Conservation (phyloP, 148 eudicot genomes). For the Nepenthes mirabilis region DNA sequence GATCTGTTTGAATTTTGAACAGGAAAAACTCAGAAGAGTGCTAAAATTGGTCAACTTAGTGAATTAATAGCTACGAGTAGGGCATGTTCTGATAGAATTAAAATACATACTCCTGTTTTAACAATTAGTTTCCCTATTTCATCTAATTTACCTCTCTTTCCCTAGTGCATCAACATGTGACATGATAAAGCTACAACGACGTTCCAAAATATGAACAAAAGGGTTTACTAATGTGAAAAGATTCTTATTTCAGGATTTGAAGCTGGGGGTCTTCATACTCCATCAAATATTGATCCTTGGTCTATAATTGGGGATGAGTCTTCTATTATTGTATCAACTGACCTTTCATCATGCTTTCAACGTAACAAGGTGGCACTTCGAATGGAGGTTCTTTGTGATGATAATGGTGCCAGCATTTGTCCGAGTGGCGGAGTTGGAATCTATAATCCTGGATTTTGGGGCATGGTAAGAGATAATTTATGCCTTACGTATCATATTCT, state of each 20-base stretch:
- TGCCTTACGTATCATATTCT: not conserved
- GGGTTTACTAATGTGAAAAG: slow-evolving; percentile 2
- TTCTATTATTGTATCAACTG: slow-evolving; percentile 47
- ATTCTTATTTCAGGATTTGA: slow-evolving; percentile 61
- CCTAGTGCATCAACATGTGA: no score
- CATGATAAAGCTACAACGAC: no score
- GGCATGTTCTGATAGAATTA: no score
- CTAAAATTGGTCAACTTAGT: not conserved
- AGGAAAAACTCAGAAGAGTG: not conserved
- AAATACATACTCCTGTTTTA: no score
- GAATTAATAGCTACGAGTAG: no score
- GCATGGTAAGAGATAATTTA: slow-evolving; percentile 49
- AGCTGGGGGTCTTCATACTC: slow-evolving; percentile 62
- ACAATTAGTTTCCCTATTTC: no score
- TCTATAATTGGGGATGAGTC: slow-evolving; percentile 61
- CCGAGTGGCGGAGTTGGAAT: slow-evolving; percentile 87
- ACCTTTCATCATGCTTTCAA: slow-evolving; percentile 89
- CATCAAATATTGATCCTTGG: slow-evolving; percentile 83
- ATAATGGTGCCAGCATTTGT: slow-evolving; percentile 33
- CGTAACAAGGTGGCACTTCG: slow-evolving; percentile 67
- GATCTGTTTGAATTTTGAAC: not conserved
- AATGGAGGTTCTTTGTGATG: slow-evolving; percentile 79
- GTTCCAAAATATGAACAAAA: not conserved
- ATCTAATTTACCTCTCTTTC: no score
- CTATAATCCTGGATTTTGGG: slow-evolving; percentile 96